These are phyloP conservation scores for Neocatenulostroma microsporum DNA, from an alignment of 2,329 filamentous ascomycete genomes.

Conservation along the genomic window DNA sequence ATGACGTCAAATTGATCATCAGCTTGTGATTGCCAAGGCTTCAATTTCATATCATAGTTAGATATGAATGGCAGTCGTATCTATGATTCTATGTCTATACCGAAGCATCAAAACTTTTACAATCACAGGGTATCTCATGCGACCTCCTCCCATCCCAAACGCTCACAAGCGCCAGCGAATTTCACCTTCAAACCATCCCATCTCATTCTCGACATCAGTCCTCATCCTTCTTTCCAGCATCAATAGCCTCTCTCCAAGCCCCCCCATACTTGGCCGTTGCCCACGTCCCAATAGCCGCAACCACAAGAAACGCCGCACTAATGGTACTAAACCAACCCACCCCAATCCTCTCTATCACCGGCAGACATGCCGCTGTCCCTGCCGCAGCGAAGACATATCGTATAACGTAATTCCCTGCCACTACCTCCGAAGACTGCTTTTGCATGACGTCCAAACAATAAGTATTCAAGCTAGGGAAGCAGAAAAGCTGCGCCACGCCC, in stretches of 20 bases:
- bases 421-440: constrained; percentile 58
- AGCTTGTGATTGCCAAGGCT: no score
- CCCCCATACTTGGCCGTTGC: constrained; percentile 10
- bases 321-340: constrained; percentile 78
- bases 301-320: constrained; percentile 49
- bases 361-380: constrained; percentile 64
- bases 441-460: constrained; percentile 82
- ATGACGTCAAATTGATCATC: no score
- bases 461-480: constrained; percentile 67
- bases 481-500: constrained; percentile 66
- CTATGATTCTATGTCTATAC: no score
- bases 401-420: constrained; percentile 69
- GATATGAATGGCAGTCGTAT: no score
- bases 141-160: no score
- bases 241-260: constrained; percentile 11
- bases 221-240: constrained; percentile 3
- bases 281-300: constrained; percentile 28
- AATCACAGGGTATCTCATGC: no score
- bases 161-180: no score
- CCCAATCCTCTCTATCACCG: constrained; percentile 64
- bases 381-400: constrained; percentile 67
- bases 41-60: no score
- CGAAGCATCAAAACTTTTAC: no score
- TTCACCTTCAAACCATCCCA: no score
- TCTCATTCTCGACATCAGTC: no score